Evolutionary conservation across 306 rosid genomes (phyloP), one percentile per base, ranked within the genome.

Genomic region (Inga leiocalycina): DNA sequence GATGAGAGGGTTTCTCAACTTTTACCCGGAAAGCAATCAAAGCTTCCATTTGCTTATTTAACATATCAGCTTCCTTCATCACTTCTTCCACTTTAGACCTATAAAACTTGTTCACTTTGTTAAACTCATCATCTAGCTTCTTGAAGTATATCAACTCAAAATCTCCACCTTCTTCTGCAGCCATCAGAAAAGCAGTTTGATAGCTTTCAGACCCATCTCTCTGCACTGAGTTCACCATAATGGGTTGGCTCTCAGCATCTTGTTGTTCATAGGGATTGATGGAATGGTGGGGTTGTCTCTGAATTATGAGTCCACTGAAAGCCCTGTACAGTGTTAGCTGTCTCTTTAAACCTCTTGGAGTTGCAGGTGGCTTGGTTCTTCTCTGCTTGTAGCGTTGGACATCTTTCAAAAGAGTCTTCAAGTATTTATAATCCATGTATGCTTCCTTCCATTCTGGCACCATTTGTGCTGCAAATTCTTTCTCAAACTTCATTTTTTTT

Each of bases 391-490:
- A 46, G 17, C 43, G 35, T 15, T 81, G 89, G n/a, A 93, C 83
- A 0, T 88, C 86, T 54, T 93, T 91, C 81, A 93, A 30, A 68
- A 91, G 80, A 67, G 93, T 34, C 43, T 91, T 93, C 0, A 91
- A 78, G 62, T 74, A 35, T 49, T 67, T 69, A 70, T 91, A 93
- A 56, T 90, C 80, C 93, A 90, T 89, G 92, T 93, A 93, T 13
- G 97, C 95, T 64, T 84, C 86, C 22, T 86, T 88, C 97, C 97
- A 93, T 81, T 93, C 97, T 19, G 94, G 93, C 85, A 91, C 95
- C 90, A 91, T 80, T 85, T 91, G 97, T 30, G 90, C 39, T 1
- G 19, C 71, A 24, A 88, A 90, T 73, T 93, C 92, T 85, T 90
- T 90, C 52, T 95, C 92, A 77, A 93, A 93, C 89, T 93, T 93